Evolutionary conservation across 768 basidiomycete species (phyloP).

Genomic region (Phylloporus arenicola): DNA sequence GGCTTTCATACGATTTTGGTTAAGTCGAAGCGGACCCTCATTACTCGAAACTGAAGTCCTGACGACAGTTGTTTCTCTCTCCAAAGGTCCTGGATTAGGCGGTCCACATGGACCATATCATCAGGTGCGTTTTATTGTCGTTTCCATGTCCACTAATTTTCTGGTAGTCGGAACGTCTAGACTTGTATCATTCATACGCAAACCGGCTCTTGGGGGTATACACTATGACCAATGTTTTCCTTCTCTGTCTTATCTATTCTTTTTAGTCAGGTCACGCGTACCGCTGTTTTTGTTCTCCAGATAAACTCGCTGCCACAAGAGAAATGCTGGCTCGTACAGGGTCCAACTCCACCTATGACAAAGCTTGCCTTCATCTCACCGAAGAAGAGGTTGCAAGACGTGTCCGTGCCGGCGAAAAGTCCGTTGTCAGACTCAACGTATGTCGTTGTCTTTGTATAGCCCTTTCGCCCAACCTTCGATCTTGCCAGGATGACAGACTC

Average conservation of each 20-base stretch:
- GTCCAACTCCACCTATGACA: slow-evolving; percentile 82
- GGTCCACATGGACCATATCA: slow-evolving; percentile 50
- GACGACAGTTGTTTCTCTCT: neutral
- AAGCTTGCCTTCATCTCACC: slow-evolving; percentile 77
- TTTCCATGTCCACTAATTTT: slow-evolving; percentile 1
- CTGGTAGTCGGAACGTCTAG: slow-evolving; percentile 77
- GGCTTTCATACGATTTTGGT: slow-evolving; percentile 85
- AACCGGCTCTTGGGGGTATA: slow-evolving; percentile 71
- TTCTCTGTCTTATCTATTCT: neutral
- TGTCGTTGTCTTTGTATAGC: slow-evolving; percentile 13
- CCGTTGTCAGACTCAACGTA: slow-evolving; percentile 86
- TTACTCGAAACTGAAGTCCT: neutral
- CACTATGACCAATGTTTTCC: neutral
- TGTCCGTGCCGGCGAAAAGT: slow-evolving; percentile 69
- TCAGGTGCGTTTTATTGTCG: slow-evolving; percentile 79
- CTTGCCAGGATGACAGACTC: slow-evolving; percentile 50
- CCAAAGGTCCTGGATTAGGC: slow-evolving; percentile 38
- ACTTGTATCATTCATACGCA: slow-evolving; percentile 75
- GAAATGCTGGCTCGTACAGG: slow-evolving; percentile 67
- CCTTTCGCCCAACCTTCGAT: neutral
- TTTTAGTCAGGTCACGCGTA: slow-evolving; percentile 84
- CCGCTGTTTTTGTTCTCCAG: slow-evolving; percentile 80
- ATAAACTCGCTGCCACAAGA: slow-evolving; percentile 62
- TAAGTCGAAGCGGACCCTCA: slow-evolving; percentile 11
- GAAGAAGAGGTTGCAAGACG: slow-evolving; percentile 79